A percentile compares a stretch with the other conserved stretches of the same genome.
Conservation (phyloP, 306 rosid species). For the Sphenostylis stenocarpa region DNA sequence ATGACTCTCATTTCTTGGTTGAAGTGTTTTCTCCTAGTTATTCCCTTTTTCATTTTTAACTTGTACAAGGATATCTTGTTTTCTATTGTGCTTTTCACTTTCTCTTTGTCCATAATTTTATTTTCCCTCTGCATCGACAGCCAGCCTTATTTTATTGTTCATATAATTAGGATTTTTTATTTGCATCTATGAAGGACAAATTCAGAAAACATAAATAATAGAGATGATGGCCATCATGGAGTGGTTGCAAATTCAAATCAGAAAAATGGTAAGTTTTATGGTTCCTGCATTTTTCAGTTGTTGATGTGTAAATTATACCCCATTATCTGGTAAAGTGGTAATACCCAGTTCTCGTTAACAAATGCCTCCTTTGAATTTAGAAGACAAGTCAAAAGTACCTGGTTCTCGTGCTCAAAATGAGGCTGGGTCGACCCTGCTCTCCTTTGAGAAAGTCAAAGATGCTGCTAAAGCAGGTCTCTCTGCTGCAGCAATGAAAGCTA, state of each 20-base stretch:
- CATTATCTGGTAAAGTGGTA: neutral
- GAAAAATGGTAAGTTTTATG: neutral
- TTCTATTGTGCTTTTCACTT: neutral
- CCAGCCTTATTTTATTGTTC: neutral
- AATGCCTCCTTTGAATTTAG: neutral
- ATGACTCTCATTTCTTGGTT: neutral
- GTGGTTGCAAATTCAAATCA: neutral
- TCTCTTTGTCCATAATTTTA: neutral
- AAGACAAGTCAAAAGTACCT: neutral
- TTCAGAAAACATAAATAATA: neutral
- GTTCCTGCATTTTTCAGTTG: neutral
- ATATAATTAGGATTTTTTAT: neutral
- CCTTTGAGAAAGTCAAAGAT: neutral
- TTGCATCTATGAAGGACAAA: neutral
- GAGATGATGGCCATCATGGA: neutral
- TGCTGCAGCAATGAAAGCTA: constrained; percentile 10
- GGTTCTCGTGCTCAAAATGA: neutral
- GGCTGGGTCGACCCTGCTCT: neutral
- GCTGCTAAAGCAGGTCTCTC: neutral
- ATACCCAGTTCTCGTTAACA: neutral
- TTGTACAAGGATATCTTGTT: neutral
- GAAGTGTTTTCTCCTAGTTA: neutral
- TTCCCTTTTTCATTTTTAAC: neutral
- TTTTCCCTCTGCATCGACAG: neutral
- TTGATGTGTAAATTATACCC: neutral